Conservation (phyloP, 179 eudicot species). For the Silene vulgaris region DNA sequence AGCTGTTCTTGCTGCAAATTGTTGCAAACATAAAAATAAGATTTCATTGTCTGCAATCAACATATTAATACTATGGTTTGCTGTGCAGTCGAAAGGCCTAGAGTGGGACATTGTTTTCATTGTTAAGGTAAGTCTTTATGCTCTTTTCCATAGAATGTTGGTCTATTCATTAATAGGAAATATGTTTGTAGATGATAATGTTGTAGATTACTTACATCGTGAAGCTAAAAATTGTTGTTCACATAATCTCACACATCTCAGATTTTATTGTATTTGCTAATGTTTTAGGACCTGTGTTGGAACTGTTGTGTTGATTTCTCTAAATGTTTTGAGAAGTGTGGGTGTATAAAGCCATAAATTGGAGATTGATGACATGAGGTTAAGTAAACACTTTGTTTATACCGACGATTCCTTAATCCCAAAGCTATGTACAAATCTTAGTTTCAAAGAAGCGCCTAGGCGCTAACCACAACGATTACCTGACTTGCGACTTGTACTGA, state of each 20-base stretch:
- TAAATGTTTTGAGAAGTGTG: background rate
- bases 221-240: background rate
- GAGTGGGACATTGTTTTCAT: constrained; percentile 96
- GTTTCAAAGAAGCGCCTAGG: too few relatives aligned
- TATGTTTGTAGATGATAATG: background rate
- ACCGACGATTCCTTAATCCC: background rate
- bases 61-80: constrained; percentile 8
- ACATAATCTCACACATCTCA: background rate
- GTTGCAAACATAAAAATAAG: constrained; percentile 4
- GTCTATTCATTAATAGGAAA: background rate
- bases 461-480: too few relatives aligned
- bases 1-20: background rate
- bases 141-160: background rate
- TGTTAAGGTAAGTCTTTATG: constrained; percentile 58
- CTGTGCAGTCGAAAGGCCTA: constrained; percentile 87
- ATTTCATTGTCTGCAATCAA: background rate
- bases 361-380: background rate
- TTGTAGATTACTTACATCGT: background rate
- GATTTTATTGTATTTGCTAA: background rate
- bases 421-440: background rate
- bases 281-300: background rate
- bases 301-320: background rate
- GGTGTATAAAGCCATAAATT: background rate
- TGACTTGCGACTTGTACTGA: too few relatives aligned
- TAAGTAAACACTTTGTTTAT: too few relatives aligned